Percentiles rank a stretch among this genome's conserved stretches.
phyloP scores from a whole-genome alignment of 2,329 filamentous ascomycete species.

The Colletotrichum ledebouriae region DNA sequence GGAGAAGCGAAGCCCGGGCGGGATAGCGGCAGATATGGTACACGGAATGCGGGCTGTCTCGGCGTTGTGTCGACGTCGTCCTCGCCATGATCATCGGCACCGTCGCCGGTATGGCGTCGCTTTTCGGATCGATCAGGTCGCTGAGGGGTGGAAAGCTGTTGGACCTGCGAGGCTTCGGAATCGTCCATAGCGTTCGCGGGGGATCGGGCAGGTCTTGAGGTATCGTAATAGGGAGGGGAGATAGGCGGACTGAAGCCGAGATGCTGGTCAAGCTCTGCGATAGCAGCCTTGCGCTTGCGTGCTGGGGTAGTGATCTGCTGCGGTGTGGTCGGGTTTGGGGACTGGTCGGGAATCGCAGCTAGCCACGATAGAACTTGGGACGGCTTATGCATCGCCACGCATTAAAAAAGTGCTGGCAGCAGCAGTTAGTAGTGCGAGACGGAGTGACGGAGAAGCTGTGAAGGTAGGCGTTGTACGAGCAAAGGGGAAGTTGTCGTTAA shows the following conservation, averaged over 20 bases:
- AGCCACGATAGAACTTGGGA: background rate
- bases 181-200: background rate
- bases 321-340: background rate
- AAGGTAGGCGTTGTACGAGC: background rate
- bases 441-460: background rate
- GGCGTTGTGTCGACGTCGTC: background rate
- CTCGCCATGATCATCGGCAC: background rate
- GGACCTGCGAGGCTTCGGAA: constrained; percentile 1
- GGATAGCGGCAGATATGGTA: background rate
- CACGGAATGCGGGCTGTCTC: background rate
- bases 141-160: background rate
- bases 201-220: background rate
- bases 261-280: constrained; percentile 1
- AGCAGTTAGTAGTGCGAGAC: background rate
- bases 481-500: background rate
- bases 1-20: background rate
- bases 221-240: background rate
- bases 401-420: background rate
- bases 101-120: background rate
- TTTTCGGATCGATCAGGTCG: background rate
- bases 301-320: background rate
- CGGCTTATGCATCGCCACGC: background rate
- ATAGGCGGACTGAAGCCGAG: background rate
- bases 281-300: no score
- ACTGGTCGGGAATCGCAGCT: background rate